Evolutionary conservation across 257 asterid species (phyloP), one percentile per base, ranked within the genome.

Genomic region (Voacanga thouarsii): DNA sequence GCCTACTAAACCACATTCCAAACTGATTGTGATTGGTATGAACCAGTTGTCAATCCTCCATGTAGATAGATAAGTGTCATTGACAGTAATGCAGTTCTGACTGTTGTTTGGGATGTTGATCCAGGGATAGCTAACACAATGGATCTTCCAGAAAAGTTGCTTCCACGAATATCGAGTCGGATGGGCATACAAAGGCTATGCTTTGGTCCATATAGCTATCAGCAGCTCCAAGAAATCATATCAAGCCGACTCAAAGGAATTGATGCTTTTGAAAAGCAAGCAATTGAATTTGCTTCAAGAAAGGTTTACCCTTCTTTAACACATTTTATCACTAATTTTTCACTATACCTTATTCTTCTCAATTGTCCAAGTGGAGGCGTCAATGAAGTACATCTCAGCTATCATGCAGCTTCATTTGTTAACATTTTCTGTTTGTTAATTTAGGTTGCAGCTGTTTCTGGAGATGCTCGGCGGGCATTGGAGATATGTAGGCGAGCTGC

Each of bases 181-280:
- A 93, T 95, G 99, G 98, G 99, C 83, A 88, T 95, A 75, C 99
- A 95, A 82, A 93, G 99, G 92, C 96, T 95, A 85, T 95, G 99
- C 90, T 93, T 91, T 82, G 96, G 96, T 65, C 99, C 99, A 75
- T 95, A 95, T 80, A 91, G 87, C 87, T 89, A 88, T 77, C 96
- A 86, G 86, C 98, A 95, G 86, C 99, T 95, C 85, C 97, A 90
- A 83, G 94, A 95, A 82, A 95, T 95, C 78, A 91, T 95, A 77
- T 85, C 85, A 75, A 93, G 96, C 77, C 99, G 98, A 61, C 88
- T 93, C 56, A 87, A 81, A 79, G 99, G 99, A 80, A 86, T 93
- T 74, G 90, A 89, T 79, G 96, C 89, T 81, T 95, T 95, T 28
- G 99, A 93, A 85, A 88, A 88, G 85, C 88, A 86, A 76, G 97